Evolutionary conservation across 2,329 filamentous ascomycete genomes (phyloP), one percentile per base, ranked within the genome.

Genomic region (Escovopsis sp.): DNA sequence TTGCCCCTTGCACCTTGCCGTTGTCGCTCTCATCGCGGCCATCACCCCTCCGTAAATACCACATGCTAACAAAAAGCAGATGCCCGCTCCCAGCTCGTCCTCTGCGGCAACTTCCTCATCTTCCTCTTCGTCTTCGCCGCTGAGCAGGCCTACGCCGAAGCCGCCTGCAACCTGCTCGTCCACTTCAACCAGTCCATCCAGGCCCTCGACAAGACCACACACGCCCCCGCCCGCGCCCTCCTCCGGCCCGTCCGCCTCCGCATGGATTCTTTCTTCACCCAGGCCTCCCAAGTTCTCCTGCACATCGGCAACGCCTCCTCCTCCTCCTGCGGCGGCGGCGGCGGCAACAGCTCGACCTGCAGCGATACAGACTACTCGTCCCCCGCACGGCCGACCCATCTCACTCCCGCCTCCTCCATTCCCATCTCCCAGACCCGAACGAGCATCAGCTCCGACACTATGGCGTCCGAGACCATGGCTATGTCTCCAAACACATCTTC

Each of bases 61-160:
- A 14, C 8, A 21, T 21, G 25, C 34, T 12, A 36, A 21, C 11
- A 11, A 25, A 11, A 23, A 7, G 30, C 7, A 50, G 53, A 56
- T 37, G 44, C 46, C 12, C 55, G 63, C 12, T 63, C 60, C 7
- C 62, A 66, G 37, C 46, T 66, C 1, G 63, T 65, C 4, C 48
- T 65, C 0, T 62, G 59, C 27, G 61, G 62, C 13, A 66, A 66
- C 41, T 65, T 66, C 35, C 50, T 66, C 33, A 62, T 66, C 18
- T 64, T 64, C 39, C 51, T 66, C 0, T 66, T 66, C 33, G 50
- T 66, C 1, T 48, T 63, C 4, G 61, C 62, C 1, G 55, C 58
- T 0, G 51, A 55, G 7, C 45, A 45, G 3, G 38, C 40, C 4
- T 51, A 61, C 33, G 50, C 59, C 4, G 50, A 50, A 16, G 44